Evolutionary conservation across 129 eudicot genomes (phyloP).

Genomic region (Dittrichia graveolens): DNA sequence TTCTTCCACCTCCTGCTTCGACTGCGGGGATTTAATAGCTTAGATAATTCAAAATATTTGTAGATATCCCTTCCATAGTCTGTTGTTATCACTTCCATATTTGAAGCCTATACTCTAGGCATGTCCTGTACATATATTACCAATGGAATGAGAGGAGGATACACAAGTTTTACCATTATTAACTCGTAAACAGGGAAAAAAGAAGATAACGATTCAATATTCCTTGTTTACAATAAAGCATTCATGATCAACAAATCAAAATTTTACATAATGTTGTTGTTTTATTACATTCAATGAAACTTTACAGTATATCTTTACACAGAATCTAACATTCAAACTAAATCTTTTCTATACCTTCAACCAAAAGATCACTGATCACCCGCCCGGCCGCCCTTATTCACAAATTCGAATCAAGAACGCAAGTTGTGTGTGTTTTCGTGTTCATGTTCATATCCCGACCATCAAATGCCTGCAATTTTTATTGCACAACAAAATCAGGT

Average conservation of each 20-base stretch:
- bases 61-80: no score
- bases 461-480: neutral
- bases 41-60: no score
- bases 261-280: slow-evolving; percentile 10
- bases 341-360: slow-evolving; percentile 16
- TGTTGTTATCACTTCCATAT: no score
- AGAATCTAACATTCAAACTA: slow-evolving; percentile 28
- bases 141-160: no score
- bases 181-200: no score
- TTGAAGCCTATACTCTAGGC: no score
- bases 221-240: slow-evolving; percentile 11
- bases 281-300: slow-evolving; percentile 31
- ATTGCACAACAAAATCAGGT: slow-evolving; percentile 62
- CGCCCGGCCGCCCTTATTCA: slow-evolving; percentile 26
- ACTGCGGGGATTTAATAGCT: no score
- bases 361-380: slow-evolving; percentile 4
- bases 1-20: no score
- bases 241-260: neutral
- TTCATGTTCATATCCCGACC: slow-evolving; percentile 13
- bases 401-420: slow-evolving; percentile 19
- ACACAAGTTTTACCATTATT: no score
- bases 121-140: no score
- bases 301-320: slow-evolving; percentile 33
- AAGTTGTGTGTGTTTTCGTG: slow-evolving; percentile 1
- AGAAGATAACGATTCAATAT: no score